Evolutionary conservation across 768 basidiomycete genomes (phyloP), one percentile per base, ranked within the genome.

Genomic region (Pleurotus tuber-regium): DNA sequence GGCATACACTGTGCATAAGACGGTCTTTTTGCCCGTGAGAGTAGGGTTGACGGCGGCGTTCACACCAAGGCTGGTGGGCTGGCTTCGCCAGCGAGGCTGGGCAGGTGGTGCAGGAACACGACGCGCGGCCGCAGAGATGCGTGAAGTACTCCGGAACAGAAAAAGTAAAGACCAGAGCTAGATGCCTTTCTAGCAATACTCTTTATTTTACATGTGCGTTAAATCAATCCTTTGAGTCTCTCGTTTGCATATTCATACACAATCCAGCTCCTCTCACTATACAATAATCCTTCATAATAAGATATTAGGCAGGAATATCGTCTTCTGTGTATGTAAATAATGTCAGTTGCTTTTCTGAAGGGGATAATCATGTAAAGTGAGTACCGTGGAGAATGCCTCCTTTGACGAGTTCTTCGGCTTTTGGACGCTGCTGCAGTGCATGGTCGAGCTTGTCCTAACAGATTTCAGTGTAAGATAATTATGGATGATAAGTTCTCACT

Each of bases 1-100:
- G 59, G 96, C 97, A 3, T 99, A 95, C 68, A 87, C 89, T 16
- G 82, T 99, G 47, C 97, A 99, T 80, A 99, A 99, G 73, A 96
- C 92, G 0, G 62, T 92, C 1, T 89, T 98, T 63, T 65, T 98
- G 18, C 97, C 97, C 7, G 67, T 99, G 19, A 76, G 97, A 33
- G 81, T 97, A 0, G 97, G 93, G 0, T 68, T 95, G 55, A 98
- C 96, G 0, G 92, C 90, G 1, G 85, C 84, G 1, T 70, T 90
- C 46, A 96, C 94, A 0, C 94, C 94, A 0, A 78, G 77, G 57
- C 66, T 98, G n/a, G 94, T 97, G 3, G 76, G 78, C 16, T 96
- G 91, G 90, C 70, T 98, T 48, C 74, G 81, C n/a, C 70, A 67
- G 29, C 71, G 85, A 55, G 93, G 94, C 1, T 98, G 92, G 92